Evolutionary conservation across 164 flowering plant species (phyloP).

Genomic region (Berberis thunbergii): DNA sequence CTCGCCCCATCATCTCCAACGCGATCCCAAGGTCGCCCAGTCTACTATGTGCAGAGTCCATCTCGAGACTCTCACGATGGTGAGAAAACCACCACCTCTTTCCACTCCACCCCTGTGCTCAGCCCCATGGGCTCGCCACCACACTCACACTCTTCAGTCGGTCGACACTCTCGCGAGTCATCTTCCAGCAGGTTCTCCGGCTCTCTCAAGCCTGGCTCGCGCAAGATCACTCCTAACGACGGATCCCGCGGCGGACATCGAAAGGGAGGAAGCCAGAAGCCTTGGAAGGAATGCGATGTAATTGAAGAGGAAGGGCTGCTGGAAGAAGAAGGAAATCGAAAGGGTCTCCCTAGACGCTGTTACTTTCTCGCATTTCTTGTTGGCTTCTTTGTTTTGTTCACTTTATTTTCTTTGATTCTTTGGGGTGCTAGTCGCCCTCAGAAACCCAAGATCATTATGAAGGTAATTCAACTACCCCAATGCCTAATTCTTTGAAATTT

Average conservation of each 20-base stretch:
- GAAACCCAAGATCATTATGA: slow-evolving; percentile 39
- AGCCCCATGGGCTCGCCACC: slow-evolving; percentile 80
- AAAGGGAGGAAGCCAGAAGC: slow-evolving; percentile 31
- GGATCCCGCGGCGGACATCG: slow-evolving; percentile 14
- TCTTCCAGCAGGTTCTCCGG: slow-evolving; percentile 78
- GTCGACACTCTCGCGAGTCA: slow-evolving; percentile 81
- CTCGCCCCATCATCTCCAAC: slow-evolving; percentile 53
- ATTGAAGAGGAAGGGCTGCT: slow-evolving; percentile 83
- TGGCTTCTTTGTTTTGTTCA: slow-evolving; percentile 55
- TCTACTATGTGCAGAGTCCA: slow-evolving; percentile 84
- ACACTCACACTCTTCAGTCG: slow-evolving; percentile 74
- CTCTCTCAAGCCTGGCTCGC: slow-evolving; percentile 59
- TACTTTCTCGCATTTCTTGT: slow-evolving; percentile 60
- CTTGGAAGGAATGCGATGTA: slow-evolving; percentile 45
- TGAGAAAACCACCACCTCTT: slow-evolving; percentile 59
- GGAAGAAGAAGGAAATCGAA: slow-evolving; percentile 39
- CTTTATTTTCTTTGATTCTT: slow-evolving; percentile 57
- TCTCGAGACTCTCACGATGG: slow-evolving; percentile 71
- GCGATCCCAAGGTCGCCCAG: slow-evolving; percentile 47
- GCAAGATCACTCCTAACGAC: slow-evolving; percentile 50
- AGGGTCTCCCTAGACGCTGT: slow-evolving; percentile 47
- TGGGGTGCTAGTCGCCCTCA: slow-evolving; percentile 70
- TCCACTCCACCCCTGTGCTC: slow-evolving; percentile 76
- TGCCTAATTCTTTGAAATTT: neutral
- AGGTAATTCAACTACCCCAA: neutral